Percentiles rank a stretch among this genome's conserved stretches.
These are phyloP conservation scores for Alternaria burnsii DNA, from an alignment of 2,329 filamentous ascomycete genomes.

Conservation along the genomic window DNA sequence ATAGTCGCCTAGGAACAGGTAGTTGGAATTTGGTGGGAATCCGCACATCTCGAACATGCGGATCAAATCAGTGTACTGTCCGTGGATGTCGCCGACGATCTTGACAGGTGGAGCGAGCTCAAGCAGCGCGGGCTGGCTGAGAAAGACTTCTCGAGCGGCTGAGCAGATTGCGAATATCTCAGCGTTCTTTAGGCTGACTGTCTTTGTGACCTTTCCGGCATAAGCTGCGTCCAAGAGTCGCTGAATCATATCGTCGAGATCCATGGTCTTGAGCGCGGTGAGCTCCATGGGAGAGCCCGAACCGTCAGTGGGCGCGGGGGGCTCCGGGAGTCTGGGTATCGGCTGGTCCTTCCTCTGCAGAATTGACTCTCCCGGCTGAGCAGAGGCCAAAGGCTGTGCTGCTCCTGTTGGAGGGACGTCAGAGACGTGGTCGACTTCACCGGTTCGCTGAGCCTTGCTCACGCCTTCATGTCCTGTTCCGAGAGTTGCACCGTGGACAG, in stretches of 20 bases:
- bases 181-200: slow-evolving; percentile 95
- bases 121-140: slow-evolving; percentile 89
- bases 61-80: slow-evolving; percentile 95
- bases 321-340: slow-evolving; percentile 68
- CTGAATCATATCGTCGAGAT: slow-evolving; percentile 97
- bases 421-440: slow-evolving; percentile 94
- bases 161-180: slow-evolving; percentile 95
- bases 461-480: slow-evolving; percentile 80
- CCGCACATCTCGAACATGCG: slow-evolving; percentile 99
- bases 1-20: slow-evolving; percentile 93
- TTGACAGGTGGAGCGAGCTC: slow-evolving; percentile 96
- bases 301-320: slow-evolving; percentile 59
- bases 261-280: slow-evolving; percentile 88
- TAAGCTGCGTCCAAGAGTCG: slow-evolving; percentile 93
- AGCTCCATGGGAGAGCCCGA: slow-evolving; percentile 75
- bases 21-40: slow-evolving; percentile 91
- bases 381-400: slow-evolving; percentile 62
- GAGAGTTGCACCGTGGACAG: slow-evolving; percentile 78
- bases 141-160: slow-evolving; percentile 84
- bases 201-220: slow-evolving; percentile 95
- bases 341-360: slow-evolving; percentile 80
- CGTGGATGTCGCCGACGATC: slow-evolving; percentile 96
- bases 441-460: slow-evolving; percentile 79
- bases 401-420: slow-evolving; percentile 81
- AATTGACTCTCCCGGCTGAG: slow-evolving; percentile 86